These are phyloP conservation scores for Grosmannia serpens DNA, from an alignment of 2,329 filamentous ascomycete genomes.

Conservation along the genomic window DNA sequence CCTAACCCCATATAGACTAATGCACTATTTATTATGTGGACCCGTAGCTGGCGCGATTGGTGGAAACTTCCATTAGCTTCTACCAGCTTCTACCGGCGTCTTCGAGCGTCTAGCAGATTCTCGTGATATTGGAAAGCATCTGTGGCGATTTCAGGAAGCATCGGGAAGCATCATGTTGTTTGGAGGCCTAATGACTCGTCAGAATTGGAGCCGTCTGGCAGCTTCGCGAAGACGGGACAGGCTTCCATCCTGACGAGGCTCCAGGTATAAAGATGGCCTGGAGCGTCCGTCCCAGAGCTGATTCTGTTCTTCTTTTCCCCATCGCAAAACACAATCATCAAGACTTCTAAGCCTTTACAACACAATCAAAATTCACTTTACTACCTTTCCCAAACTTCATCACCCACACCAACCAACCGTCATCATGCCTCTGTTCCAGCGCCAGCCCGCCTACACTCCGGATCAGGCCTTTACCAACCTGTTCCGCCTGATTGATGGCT, in stretches of 20 bases:
- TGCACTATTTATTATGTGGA: no score
- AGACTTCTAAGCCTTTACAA: not conserved
- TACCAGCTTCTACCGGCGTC: not conserved
- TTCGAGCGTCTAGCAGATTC: not conserved
- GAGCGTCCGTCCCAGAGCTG: not conserved
- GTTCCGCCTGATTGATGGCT: conserved; percentile 54
- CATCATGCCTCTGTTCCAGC: conserved; percentile 51
- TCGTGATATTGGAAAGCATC: not conserved
- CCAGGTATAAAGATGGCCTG: not conserved
- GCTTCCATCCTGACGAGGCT: not conserved
- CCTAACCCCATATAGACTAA: not conserved
- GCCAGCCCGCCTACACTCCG: conserved; percentile 25
- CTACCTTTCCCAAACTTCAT: not conserved
- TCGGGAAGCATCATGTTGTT: conserved; percentile 12
- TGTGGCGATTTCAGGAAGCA: conserved; percentile 13
- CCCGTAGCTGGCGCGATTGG: not conserved
- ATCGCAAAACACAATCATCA: not conserved
- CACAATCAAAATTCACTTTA: not conserved
- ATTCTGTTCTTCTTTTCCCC: not conserved
- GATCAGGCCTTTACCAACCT: conserved; percentile 24
- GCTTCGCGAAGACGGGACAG: not conserved
- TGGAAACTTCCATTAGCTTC: conserved; percentile 5
- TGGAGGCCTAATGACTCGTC: not conserved
- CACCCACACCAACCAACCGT: conserved; percentile 6
- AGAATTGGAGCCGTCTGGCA: not conserved